Percentiles rank a stretch among this genome's conserved stretches.
Evolutionary conservation across 2,329 filamentous ascomycete genomes (phyloP).

Genomic region (Talaromyces sp.): DNA sequence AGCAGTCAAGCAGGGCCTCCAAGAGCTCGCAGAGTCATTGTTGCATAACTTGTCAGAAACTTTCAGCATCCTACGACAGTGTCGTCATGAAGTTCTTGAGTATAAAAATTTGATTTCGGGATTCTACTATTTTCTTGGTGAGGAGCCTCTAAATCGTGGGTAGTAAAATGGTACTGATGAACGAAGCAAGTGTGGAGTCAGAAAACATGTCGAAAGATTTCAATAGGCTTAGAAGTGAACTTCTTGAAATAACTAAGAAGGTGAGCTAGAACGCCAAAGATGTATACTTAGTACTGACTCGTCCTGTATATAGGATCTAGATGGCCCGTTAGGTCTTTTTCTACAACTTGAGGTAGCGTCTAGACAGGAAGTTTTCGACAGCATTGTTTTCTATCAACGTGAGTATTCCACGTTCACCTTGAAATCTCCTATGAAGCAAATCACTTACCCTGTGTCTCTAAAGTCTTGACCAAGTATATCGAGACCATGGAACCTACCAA

Average conservation of each 20-base stretch:
- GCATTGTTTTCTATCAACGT: slow-evolving; percentile 43
- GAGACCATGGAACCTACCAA: slow-evolving; percentile 59
- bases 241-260: not conserved
- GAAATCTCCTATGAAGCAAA: not conserved
- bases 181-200: slow-evolving; percentile 27
- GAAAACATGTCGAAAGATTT: not conserved
- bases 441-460: slow-evolving; percentile 18
- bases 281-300: not conserved
- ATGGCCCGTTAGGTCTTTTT: slow-evolving; percentile 63
- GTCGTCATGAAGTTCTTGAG: not conserved
- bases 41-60: slow-evolving; percentile 63
- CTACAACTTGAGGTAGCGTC: slow-evolving; percentile 65
- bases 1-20: slow-evolving; percentile 53
- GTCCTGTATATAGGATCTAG: slow-evolving; percentile 46
- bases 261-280: not conserved
- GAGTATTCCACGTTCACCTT: slow-evolving; percentile 17
- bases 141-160: not conserved
- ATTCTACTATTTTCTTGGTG: slow-evolving; percentile 62
- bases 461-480: slow-evolving; percentile 61
- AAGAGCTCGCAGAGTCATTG: slow-evolving; percentile 65
- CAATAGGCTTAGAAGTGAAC: not conserved
- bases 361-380: slow-evolving; percentile 34
- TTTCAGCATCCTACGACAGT: slow-evolving; percentile 48
- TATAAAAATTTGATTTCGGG: slow-evolving; percentile 40
- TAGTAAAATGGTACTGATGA: not conserved